These are phyloP conservation scores for Limonium bicolor DNA, from an alignment of 148 eudicot species.

Conservation along the genomic window DNA sequence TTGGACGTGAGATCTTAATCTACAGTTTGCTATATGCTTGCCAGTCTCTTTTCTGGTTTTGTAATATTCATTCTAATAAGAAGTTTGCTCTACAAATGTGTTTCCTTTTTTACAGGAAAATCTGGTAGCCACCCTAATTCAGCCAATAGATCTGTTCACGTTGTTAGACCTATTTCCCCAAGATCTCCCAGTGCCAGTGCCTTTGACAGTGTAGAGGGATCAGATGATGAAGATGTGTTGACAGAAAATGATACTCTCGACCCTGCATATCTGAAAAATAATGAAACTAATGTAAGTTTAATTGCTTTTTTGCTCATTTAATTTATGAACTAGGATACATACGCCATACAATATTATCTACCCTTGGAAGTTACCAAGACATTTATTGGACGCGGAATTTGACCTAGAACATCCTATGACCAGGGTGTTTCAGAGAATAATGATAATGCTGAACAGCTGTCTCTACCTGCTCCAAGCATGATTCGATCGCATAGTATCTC, in stretches of 20 bases:
- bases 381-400: neutral
- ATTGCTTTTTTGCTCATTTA: neutral
- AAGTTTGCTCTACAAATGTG: too few species aligned
- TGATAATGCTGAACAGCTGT: slow-evolving; percentile 48
- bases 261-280: slow-evolving; percentile 4
- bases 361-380: neutral
- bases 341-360: neutral
- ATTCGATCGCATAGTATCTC: slow-evolving; percentile 90
- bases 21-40: too few species aligned
- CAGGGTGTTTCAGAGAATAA: slow-evolving; percentile 49
- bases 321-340: neutral
- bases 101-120: slow-evolving; percentile 44
- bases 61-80: too few species aligned
- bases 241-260: slow-evolving; percentile 32
- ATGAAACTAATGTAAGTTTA: slow-evolving; percentile 69
- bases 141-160: slow-evolving; percentile 36
- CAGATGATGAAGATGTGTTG: slow-evolving; percentile 79
- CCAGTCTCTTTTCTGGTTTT: too few species aligned
- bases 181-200: slow-evolving; percentile 90
- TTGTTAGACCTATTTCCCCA: slow-evolving; percentile 79
- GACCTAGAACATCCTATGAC: slow-evolving; percentile 1
- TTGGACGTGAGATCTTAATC: too few species aligned
- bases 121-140: slow-evolving; percentile 33
- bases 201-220: slow-evolving; percentile 87
- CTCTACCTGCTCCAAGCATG: slow-evolving; percentile 58